Evolutionary conservation across 805 yeast genomes (phyloP).

Genomic region (Ogataea ramenticola): DNA sequence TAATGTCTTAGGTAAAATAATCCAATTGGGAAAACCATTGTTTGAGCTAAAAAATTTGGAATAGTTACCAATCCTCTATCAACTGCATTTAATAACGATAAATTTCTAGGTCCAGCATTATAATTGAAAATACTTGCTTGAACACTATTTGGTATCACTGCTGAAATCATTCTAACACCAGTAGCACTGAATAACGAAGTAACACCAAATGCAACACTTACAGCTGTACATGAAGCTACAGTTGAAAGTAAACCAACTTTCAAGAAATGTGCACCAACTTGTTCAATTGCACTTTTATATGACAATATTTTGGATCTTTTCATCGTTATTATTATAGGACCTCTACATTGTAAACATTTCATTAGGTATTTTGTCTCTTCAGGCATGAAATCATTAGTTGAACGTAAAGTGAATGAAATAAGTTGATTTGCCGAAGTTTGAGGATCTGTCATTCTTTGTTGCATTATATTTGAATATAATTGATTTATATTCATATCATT

Average conservation of each 20-base stretch:
- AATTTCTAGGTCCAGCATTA: slow-evolving; percentile 2
- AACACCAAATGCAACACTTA: slow-evolving; percentile 16
- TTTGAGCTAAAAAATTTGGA: slow-evolving; percentile 14
- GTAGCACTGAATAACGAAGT: slow-evolving; percentile 14
- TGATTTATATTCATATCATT: no score
- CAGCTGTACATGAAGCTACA: slow-evolving; percentile 14
- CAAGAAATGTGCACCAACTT: slow-evolving; percentile 7
- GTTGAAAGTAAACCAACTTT: slow-evolving; percentile 11
- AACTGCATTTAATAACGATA: slow-evolving; percentile 11
- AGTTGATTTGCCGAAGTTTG: not conserved
- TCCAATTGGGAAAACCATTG: slow-evolving; percentile 25
- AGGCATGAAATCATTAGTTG: not conserved
- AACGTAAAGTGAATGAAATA: not conserved
- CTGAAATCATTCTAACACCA: slow-evolving; percentile 23
- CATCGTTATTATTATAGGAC: slow-evolving; percentile 21
- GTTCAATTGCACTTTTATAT: slow-evolving; percentile 1
- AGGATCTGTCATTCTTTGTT: not conserved
- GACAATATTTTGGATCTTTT: slow-evolving; percentile 13
- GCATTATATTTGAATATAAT: no score
- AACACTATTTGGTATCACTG: slow-evolving; percentile 26
- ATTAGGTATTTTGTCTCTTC: slow-evolving; percentile 4
- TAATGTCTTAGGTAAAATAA: slow-evolving; percentile 16
- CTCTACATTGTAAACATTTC: slow-evolving; percentile 32
- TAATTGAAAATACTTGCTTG: slow-evolving; percentile 23
- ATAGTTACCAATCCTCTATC: slow-evolving; percentile 13